These are phyloP conservation scores for Colletotrichum cereale DNA, from an alignment of 2,329 filamentous ascomycete genomes.

Conservation along the genomic window DNA sequence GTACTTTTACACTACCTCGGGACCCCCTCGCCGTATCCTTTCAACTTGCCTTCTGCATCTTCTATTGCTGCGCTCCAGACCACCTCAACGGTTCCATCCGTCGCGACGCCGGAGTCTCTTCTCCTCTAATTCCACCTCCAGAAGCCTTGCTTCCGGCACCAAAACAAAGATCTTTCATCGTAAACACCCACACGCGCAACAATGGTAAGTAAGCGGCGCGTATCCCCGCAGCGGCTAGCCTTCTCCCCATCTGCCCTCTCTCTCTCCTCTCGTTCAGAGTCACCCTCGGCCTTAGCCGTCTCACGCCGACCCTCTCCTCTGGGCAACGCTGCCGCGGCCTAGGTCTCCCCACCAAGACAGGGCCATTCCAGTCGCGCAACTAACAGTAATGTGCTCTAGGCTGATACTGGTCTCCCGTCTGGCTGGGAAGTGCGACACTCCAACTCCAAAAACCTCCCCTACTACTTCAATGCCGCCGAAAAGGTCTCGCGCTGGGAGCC, in stretches of 20 bases:
- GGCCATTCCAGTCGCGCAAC: constrained; percentile 8
- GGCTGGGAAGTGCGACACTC: constrained; percentile 98
- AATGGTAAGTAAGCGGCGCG: constrained; percentile 13
- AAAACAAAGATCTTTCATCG: not conserved
- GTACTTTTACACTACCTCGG: not conserved
- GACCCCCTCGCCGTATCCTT: not conserved
- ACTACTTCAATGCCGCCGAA: constrained; percentile 93
- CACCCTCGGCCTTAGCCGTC: not conserved
- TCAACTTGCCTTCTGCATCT: not conserved
- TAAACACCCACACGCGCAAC: not conserved
- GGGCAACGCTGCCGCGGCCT: not conserved
- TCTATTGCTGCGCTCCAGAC: not conserved
- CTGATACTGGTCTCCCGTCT: constrained; percentile 83
- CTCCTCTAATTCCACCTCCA: not conserved
- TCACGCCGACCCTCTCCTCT: not conserved
- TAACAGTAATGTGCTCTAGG: constrained; percentile 54
- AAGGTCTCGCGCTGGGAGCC: constrained; percentile 97
- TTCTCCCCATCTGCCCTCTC: not conserved
- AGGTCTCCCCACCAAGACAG: constrained; percentile 20
- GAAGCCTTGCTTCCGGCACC: not conserved
- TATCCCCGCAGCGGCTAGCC: not conserved
- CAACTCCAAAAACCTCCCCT: constrained; percentile 98
- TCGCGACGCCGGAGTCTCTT: not conserved
- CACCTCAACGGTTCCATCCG: not conserved
- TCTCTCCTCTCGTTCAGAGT: not conserved